These are phyloP conservation scores for Pulveroboletus sp. DNA, from an alignment of 768 basidiomycete genomes.

Conservation along the genomic window DNA sequence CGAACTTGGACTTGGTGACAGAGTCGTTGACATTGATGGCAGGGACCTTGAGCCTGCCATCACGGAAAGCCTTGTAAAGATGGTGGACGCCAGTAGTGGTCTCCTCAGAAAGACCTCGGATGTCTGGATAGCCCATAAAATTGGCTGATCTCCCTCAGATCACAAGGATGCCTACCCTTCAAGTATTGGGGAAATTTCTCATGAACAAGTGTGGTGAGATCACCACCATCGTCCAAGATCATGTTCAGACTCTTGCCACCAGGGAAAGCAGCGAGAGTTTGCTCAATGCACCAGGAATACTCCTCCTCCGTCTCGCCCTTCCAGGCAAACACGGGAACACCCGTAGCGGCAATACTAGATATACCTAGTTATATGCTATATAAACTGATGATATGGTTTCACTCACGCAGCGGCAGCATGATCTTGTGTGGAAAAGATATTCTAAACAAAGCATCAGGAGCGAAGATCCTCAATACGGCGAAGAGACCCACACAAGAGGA, in stretches of 20 bases:
- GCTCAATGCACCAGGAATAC: conserved; percentile 97
- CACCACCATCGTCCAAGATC: conserved; percentile 99
- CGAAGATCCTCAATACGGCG: background rate
- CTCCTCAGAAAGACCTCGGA: conserved; percentile 96
- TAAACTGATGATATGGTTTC: background rate
- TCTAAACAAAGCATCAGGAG: conserved; percentile 41
- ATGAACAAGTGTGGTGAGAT: conserved; percentile 91
- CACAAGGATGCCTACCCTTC: conserved; percentile 40
- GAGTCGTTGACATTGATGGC: conserved; percentile 99
- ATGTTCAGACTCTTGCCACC: conserved; percentile 86
- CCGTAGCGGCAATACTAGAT: conserved; percentile 88
- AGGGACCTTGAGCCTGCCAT: conserved; percentile 92
- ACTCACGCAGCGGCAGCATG: conserved; percentile 95
- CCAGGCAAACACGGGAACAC: conserved; percentile 98
- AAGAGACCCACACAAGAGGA: conserved; percentile 79
- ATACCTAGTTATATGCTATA: conserved; percentile 1
- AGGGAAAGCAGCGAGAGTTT: conserved; percentile 85
- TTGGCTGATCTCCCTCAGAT: background rate
- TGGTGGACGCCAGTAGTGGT: conserved; percentile 99
- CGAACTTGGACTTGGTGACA: conserved; percentile 99
- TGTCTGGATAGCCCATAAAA: conserved; percentile 41
- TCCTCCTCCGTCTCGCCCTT: conserved; percentile 99
- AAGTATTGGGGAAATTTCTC: conserved; percentile 94
- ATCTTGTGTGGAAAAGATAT: conserved; percentile 99
- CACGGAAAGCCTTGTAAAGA: conserved; percentile 96